Percentiles rank a stretch among this genome's conserved stretches.
These are phyloP conservation scores for Skeletonema grethae DNA, from an alignment of 108 stramenopile genomes.

Conservation along the genomic window DNA sequence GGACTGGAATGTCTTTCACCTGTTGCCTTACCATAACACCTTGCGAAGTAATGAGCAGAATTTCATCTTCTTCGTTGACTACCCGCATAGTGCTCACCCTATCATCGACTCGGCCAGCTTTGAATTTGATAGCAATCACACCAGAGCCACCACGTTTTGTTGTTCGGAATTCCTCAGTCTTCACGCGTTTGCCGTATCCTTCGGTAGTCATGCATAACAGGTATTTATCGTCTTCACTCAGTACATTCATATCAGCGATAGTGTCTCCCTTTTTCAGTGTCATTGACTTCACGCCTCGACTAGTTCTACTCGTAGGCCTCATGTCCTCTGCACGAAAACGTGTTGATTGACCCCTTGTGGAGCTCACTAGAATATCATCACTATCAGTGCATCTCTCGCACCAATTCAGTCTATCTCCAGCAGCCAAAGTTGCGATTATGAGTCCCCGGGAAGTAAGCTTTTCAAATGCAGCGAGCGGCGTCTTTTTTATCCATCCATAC, in stretches of 20 bases:
- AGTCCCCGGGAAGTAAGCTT: constrained; percentile 85
- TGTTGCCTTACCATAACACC: constrained; percentile 92
- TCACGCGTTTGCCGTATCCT: constrained; percentile 92
- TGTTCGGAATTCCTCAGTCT: constrained; percentile 73
- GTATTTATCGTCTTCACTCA: constrained; percentile 56
- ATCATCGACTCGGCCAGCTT: constrained; percentile 61
- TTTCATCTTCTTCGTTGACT: constrained; percentile 87
- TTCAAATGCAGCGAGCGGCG: constrained; percentile 90
- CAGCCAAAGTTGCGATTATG: constrained; percentile 82
- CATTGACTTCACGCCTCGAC: constrained; percentile 88
- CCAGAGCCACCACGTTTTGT: constrained; percentile 83
- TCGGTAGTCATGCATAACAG: constrained; percentile 78
- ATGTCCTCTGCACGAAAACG: constrained; percentile 76
- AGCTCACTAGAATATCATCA: constrained; percentile 86
- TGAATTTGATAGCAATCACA: constrained; percentile 93
- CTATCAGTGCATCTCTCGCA: constrained; percentile 78
- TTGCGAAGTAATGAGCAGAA: constrained; percentile 84
- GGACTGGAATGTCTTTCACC: constrained; percentile 74
- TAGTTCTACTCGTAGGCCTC: constrained; percentile 80
- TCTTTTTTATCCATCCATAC: constrained; percentile 92
- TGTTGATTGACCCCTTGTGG: constrained; percentile 76
- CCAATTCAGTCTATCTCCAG: constrained; percentile 90
- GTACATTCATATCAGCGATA: constrained; percentile 86
- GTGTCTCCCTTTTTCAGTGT: constrained; percentile 83
- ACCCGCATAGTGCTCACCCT: constrained; percentile 72